Percentiles rank a stretch among this genome's conserved stretches.
Evolutionary conservation across 1,284 basidiomycete species (phyloP).

Genomic region (Rhodotorula sp.): DNA sequence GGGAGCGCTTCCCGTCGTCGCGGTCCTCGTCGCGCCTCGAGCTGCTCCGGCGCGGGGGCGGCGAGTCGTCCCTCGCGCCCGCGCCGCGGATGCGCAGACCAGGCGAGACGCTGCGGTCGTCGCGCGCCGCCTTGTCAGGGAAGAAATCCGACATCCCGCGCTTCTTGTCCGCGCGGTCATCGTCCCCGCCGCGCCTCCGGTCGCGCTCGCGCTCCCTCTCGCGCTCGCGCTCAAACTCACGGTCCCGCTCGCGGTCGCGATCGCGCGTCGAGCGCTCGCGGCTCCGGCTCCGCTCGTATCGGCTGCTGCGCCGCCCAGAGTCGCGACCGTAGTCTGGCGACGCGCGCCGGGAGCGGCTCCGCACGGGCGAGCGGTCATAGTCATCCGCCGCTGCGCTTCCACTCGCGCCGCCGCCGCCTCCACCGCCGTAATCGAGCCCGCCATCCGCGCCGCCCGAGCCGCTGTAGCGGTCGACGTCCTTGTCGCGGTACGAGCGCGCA

Average conservation of each 20-base stretch:
- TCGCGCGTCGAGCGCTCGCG: not conserved
- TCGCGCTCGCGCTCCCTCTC: conserved; percentile 27
- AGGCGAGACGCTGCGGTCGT: conserved; percentile 3
- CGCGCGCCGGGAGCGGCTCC: conserved; percentile 10
- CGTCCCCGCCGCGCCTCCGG: conserved; percentile 8
- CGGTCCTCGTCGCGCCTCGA: not conserved
- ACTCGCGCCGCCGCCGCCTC: conserved; percentile 10
- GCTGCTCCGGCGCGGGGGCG: not conserved
- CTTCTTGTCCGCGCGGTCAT: not conserved
- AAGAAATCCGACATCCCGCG: conserved; percentile 21
- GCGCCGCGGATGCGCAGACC: conserved; percentile 16
- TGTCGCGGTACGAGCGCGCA: conserved; percentile 68
- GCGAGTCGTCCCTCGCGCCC: not conserved
- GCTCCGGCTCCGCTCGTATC: not conserved
- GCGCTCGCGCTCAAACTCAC: conserved; percentile 17
- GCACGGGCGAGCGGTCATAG: conserved; percentile 1
- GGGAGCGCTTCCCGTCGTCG: conserved; percentile 4
- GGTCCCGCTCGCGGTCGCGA: conserved; percentile 18
- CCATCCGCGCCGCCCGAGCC: conserved; percentile 67
- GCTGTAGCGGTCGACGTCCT: conserved; percentile 67
- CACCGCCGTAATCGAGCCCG: conserved; percentile 64
- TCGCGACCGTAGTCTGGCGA: conserved; percentile 14
- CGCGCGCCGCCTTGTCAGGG: conserved; percentile 3
- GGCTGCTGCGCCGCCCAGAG: not conserved
- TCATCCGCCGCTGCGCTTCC: conserved; percentile 11